Evolutionary conservation across 306 rosid species (phyloP), one percentile per base, ranked within the genome.

Genomic region (Malus orientalis): DNA sequence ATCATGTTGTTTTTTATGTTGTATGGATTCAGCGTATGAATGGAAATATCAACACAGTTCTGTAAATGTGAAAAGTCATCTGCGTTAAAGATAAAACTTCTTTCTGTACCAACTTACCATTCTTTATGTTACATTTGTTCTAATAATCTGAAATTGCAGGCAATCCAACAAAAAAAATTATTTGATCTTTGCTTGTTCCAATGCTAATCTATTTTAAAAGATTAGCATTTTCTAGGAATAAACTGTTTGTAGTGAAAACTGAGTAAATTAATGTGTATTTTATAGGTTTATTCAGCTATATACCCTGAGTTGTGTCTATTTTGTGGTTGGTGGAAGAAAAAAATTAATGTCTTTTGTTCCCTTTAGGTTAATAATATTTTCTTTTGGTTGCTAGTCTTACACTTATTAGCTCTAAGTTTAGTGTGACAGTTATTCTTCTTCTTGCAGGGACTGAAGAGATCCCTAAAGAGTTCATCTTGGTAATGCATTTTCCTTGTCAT

Each of bases 371-470:
- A 53, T 76, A 22, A 32, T 33, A 5, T 62, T 65, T 60, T 67
- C 20, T 40, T 74, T 61, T 79, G 59, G 47, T 15, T 71, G 66
- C 68, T 23, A 11, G 23, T 51, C 55, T 77, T 53, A 45, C 61
- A 22, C 51, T 20, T 60, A 20, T 29, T 32, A 75, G 64, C 60
- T 65, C 58, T 25, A 55, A 30, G 2, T 22, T 71, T 62, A 9
- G 51, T 29, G 51, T 86, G 76, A 84, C 62, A 82, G 20, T 57
- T 85, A 8, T 67, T 70, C 76, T 74, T 81, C 78, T 78, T 76
- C 83, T 74, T 89, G 78, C 97, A 95, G 97, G 82, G 83, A 89
- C 96, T 13, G 96, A 89, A 87, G 99, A 92, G 73, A 85, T 83
- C 63, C 90, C 96, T 14, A 85, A 83, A 87, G 96, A 92, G 75